Conservation (phyloP, 345 rosid species). For the Pugionium dolabratum region DNA sequence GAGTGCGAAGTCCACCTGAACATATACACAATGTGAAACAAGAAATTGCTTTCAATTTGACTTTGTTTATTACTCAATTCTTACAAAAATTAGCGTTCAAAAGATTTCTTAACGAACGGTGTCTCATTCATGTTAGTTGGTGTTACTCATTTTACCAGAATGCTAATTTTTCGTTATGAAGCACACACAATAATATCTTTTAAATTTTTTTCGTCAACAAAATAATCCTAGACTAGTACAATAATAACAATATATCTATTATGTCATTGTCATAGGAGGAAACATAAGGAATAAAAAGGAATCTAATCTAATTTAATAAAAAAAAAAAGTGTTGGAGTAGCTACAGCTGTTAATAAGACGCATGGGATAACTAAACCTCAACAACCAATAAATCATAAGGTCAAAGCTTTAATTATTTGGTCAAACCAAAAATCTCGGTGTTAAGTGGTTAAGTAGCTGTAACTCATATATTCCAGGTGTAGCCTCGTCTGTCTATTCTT, state of each 20-base stretch:
- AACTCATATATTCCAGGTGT: background rate
- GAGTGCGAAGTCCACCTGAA: too few relatives aligned
- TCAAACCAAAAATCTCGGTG: slow-evolving; percentile 33
- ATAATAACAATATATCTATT: background rate
- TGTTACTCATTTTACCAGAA: background rate
- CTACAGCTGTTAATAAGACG: slow-evolving; percentile 35
- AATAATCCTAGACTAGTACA: slow-evolving; percentile 19
- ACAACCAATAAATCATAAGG: slow-evolving; percentile 33
- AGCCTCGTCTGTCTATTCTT: slow-evolving; percentile 2
- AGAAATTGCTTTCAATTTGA: too few relatives aligned
- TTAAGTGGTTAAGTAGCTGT: slow-evolving; percentile 39
- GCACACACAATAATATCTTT: background rate
- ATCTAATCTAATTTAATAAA: slow-evolving; percentile 18
- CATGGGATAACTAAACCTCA: slow-evolving; percentile 29
- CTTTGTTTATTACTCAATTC: too few relatives aligned
- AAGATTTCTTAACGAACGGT: too few relatives aligned
- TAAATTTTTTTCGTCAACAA: background rate
- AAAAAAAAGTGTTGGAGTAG: background rate
- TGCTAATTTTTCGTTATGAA: background rate
- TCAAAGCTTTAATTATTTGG: slow-evolving; percentile 36
- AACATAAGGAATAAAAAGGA: slow-evolving; percentile 37
- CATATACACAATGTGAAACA: too few relatives aligned
- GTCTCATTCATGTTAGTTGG: too few relatives aligned
- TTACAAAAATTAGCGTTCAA: too few relatives aligned
- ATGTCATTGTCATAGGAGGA: slow-evolving; percentile 24